phyloP scores from a whole-genome alignment of 225 moss, liverwort and hornwort species.

The Marchantia polymorpha region DNA sequence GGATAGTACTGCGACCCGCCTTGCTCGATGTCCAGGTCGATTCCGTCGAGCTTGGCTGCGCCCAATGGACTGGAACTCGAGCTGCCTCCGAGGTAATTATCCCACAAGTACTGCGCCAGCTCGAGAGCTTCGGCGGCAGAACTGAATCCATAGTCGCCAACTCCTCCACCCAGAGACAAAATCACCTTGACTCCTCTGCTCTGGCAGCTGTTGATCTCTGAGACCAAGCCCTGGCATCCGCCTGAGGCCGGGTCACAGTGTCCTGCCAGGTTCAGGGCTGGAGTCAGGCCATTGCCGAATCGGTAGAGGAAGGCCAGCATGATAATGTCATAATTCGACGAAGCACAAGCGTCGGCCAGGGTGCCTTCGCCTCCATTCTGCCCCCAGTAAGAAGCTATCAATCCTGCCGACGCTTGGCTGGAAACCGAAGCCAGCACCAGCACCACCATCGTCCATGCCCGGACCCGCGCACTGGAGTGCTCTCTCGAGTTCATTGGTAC shows the following conservation, averaged over 20 bases:
- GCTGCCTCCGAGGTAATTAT: constrained; percentile 17
- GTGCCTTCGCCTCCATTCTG: not conserved
- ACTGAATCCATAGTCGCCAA: constrained; percentile 9
- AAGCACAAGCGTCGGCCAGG: constrained; percentile 8
- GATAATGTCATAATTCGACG: constrained; percentile 13
- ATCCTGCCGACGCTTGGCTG: not conserved
- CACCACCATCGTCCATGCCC: not conserved
- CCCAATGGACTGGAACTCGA: constrained; percentile 13
- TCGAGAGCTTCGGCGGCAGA: not conserved
- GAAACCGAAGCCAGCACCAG: not conserved
- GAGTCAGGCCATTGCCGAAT: constrained; percentile 3
- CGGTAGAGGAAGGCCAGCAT: constrained; percentile 1
- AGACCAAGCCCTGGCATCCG: not conserved
- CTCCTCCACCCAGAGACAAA: constrained; percentile 8
- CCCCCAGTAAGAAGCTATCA: constrained; percentile 13
- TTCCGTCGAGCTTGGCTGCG: constrained; percentile 18
- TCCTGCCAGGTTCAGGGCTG: constrained; percentile 6
- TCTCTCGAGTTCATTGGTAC: not conserved
- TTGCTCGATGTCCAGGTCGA: constrained; percentile 16
- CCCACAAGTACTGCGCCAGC: constrained; percentile 24
- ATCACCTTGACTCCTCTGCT: not conserved
- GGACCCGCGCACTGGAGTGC: not conserved
- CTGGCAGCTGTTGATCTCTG: constrained; percentile 16
- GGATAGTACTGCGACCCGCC: constrained; percentile 18
- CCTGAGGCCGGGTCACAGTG: constrained; percentile 12